Evolutionary conservation across 108 stramenopile species (phyloP).

Genomic region (Nitzschia inconspicua): DNA sequence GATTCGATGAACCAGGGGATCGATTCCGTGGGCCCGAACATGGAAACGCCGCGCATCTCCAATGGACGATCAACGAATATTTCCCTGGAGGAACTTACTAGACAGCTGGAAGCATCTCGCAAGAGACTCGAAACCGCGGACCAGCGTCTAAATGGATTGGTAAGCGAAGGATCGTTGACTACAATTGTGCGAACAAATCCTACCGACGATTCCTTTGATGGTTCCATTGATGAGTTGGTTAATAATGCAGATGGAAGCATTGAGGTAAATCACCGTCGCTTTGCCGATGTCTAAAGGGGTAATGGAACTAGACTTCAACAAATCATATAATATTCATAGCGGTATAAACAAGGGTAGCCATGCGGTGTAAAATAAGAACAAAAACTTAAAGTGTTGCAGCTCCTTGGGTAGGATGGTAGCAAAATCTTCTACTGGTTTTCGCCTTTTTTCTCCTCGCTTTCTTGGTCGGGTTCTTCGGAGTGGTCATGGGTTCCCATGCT

Average conservation of each 20-base stretch:
- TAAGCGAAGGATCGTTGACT: background rate
- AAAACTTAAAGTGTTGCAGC: background rate
- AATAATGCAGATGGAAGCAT: conserved; percentile 3
- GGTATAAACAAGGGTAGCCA: too few relatives aligned
- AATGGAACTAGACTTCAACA: too few relatives aligned
- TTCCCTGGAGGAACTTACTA: conserved; percentile 8
- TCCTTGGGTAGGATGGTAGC: too few relatives aligned
- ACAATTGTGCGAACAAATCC: background rate
- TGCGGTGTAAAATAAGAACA: background rate
- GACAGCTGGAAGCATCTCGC: conserved; percentile 15
- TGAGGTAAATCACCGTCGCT: conserved; percentile 9
- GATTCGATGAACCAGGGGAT: background rate
- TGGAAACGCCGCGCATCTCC: background rate
- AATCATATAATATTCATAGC: too few relatives aligned
- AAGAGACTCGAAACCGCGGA: conserved; percentile 18
- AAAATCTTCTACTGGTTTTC: background rate
- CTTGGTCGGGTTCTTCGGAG: conserved; percentile 15
- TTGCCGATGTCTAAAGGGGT: conserved; percentile 3
- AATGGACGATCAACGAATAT: background rate
- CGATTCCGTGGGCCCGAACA: background rate
- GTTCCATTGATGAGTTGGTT: conserved; percentile 6
- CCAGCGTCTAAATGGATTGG: conserved; percentile 12
- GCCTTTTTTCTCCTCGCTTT: conserved; percentile 2
- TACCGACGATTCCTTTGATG: background rate
- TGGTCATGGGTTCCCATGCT: conserved; percentile 35